These are phyloP conservation scores for Balansia obtecta DNA, from an alignment of 2,329 filamentous ascomycete species.

Conservation along the genomic window DNA sequence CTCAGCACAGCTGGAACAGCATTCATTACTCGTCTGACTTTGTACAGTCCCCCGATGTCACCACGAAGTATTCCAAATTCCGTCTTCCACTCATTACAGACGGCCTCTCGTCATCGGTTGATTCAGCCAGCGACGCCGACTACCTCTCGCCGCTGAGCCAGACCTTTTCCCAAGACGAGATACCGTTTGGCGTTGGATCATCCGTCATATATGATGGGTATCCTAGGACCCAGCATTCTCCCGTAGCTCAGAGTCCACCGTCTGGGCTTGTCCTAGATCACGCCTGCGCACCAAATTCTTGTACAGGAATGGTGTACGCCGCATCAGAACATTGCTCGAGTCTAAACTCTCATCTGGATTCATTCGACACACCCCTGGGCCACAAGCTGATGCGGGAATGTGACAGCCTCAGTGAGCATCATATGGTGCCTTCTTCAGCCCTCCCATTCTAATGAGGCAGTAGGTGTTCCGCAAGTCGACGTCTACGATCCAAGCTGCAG, in stretches of 20 bases:
- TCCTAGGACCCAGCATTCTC: constrained; percentile 35
- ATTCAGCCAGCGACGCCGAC: constrained; percentile 49
- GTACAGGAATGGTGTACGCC: constrained; percentile 48
- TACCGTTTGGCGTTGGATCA: constrained; percentile 43
- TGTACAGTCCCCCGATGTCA: constrained; percentile 20
- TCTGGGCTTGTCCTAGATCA: constrained; percentile 43
- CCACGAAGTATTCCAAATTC: constrained; percentile 31
- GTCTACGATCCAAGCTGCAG: constrained; percentile 37
- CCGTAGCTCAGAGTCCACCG: constrained; percentile 42
- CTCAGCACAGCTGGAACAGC: constrained; percentile 32
- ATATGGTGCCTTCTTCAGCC: constrained; percentile 20
- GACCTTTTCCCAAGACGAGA: constrained; percentile 43
- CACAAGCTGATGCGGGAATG: constrained; percentile 42
- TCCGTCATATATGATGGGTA: constrained; percentile 46
- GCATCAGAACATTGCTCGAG: constrained; percentile 48
- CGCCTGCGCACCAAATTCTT: constrained; percentile 43
- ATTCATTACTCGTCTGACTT: constrained; percentile 33
- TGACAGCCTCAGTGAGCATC: constrained; percentile 41
- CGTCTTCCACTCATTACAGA: constrained; percentile 35
- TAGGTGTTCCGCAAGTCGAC: constrained; percentile 41
- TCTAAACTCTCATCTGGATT: constrained; percentile 46
- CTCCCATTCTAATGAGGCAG: constrained; percentile 25
- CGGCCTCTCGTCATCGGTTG: constrained; percentile 40
- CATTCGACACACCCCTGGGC: constrained; percentile 42
- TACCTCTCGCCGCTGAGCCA: constrained; percentile 50